A percentile compares a stretch with the other conserved stretches of the same genome.
Evolutionary conservation across 2,329 filamentous ascomycete species (phyloP).

Genomic region (Colletotrichum zoysiae): DNA sequence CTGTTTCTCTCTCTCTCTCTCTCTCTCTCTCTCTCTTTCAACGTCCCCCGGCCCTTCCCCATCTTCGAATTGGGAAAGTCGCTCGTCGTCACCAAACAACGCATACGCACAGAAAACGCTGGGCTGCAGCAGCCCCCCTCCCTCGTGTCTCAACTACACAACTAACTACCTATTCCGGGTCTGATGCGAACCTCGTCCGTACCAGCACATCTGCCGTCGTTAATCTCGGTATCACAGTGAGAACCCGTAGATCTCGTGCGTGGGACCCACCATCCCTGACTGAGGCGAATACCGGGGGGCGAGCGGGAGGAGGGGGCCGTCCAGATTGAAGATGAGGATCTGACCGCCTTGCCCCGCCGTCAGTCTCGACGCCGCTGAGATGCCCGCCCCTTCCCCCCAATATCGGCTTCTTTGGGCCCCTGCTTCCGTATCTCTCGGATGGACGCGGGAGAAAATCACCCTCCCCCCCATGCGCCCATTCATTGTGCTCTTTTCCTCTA

Average conservation of each 20-base stretch:
- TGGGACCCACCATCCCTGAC: not conserved
- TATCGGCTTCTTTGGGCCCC: not conserved
- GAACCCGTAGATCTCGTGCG: not conserved
- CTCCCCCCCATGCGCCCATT: not conserved
- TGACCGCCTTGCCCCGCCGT: not conserved
- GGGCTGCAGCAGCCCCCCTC: not conserved
- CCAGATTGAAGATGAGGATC: not conserved
- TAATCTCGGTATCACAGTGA: not conserved
- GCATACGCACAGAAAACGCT: not conserved
- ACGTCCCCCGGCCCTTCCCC: not conserved
- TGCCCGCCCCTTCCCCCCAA: too few species aligned
- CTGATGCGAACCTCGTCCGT: not conserved
- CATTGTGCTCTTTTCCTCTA: constrained; percentile 3
- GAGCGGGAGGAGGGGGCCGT: not conserved
- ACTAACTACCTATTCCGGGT: not conserved
- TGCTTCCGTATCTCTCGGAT: constrained; percentile 4
- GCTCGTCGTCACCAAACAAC: not conserved
- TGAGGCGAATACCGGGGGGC: not conserved
- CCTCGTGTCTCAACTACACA: not conserved
- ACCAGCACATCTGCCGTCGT: constrained; percentile 4
- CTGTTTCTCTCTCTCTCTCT: not conserved
- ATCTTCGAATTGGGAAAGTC: constrained; percentile 20
- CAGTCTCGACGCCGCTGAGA: too few species aligned
- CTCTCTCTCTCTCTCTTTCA: not conserved
- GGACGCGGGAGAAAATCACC: constrained; percentile 6